These are phyloP conservation scores for Peronospora farinosa DNA, from an alignment of 352 stramenopile genomes.

Conservation along the genomic window DNA sequence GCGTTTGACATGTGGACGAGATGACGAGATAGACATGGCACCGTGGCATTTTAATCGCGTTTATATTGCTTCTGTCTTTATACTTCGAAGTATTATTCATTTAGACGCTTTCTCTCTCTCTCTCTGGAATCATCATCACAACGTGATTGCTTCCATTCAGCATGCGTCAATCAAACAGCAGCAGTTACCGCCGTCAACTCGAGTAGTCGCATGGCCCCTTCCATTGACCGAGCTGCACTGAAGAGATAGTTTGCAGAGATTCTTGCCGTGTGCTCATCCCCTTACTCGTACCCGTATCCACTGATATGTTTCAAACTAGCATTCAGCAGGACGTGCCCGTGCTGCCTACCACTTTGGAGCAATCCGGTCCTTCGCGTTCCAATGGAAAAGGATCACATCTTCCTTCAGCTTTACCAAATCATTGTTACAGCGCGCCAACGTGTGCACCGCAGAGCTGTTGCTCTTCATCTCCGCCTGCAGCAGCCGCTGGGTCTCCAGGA, in stretches of 20 bases:
- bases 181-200: neutral
- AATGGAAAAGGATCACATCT: conserved; percentile 82
- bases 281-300: neutral
- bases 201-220: too few species aligned
- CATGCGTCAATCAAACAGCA: neutral
- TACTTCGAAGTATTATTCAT: neutral
- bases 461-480: conserved; percentile 65
- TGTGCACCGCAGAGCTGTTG: conserved; percentile 66
- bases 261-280: conserved; percentile 2
- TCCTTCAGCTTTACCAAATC: conserved; percentile 82
- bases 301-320: too few species aligned
- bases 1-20: too few species aligned
- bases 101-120: neutral
- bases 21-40: neutral
- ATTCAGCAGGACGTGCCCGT: neutral
- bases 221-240: too few species aligned
- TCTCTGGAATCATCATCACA: neutral
- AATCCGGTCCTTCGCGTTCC: conserved; percentile 72
- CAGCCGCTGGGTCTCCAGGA: conserved; percentile 58
- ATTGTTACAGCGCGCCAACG: conserved; percentile 66
- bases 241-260: too few species aligned
- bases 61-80: neutral
- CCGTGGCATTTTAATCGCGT: neutral
- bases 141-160: neutral
- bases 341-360: conserved; percentile 29